phyloP scores from a whole-genome alignment of 129 eudicot species.

The Gnaphalium uliginosum region DNA sequence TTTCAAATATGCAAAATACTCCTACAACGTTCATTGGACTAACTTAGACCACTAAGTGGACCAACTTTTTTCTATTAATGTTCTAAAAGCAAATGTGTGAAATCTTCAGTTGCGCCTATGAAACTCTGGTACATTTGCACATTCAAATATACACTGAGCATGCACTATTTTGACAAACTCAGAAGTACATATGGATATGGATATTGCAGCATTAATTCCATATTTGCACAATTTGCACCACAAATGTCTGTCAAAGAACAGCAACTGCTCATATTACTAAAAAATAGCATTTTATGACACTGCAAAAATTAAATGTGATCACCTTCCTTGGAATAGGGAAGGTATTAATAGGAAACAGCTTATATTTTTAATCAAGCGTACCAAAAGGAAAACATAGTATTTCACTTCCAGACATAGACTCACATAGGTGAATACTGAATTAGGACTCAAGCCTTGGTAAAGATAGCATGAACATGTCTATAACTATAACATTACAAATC shows the following conservation, averaged over 20 bases:
- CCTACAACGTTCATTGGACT: constrained; percentile 13
- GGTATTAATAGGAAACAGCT: not conserved
- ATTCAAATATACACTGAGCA: not conserved
- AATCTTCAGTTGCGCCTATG: not conserved
- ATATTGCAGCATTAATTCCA: constrained; percentile 12
- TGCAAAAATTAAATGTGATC: constrained; percentile 12
- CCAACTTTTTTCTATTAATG: not conserved
- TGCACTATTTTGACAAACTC: not conserved
- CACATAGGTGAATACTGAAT: not conserved
- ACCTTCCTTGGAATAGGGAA: not conserved
- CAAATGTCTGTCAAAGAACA: constrained; percentile 8
- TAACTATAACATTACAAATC: constrained; percentile 12
- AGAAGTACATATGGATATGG: not conserved
- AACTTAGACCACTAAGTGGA: not conserved
- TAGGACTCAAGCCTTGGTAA: not conserved
- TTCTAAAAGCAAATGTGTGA: not conserved
- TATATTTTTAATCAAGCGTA: not conserved
- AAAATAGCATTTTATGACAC: constrained; percentile 8
- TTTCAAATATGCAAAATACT: constrained; percentile 19
- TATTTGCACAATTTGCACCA: not conserved
- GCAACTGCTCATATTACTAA: not conserved
- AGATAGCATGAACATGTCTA: constrained; percentile 2
- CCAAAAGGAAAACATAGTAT: constrained; percentile 3
- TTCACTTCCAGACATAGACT: constrained; percentile 5
- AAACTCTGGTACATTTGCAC: not conserved